Percentiles rank a stretch among this genome's conserved stretches.
Evolutionary conservation across 1,139 yeast species (phyloP).

Genomic region (Blastobotrys illinoisensis): DNA sequence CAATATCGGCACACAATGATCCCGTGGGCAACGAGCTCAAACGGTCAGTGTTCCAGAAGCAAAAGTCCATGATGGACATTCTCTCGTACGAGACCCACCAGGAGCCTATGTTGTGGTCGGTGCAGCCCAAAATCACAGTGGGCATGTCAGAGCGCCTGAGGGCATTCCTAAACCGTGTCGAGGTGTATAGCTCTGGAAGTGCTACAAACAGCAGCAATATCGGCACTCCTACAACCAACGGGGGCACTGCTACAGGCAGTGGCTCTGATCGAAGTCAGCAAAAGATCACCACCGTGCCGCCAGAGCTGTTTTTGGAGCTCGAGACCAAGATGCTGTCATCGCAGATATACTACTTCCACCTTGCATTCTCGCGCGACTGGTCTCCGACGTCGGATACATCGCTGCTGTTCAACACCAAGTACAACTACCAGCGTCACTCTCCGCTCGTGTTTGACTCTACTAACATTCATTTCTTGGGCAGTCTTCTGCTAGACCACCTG

Average conservation of each 20-base stretch:
- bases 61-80: slow-evolving; percentile 38
- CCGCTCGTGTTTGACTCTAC: slow-evolving; percentile 66
- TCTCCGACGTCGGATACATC: slow-evolving; percentile 65
- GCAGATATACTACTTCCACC: slow-evolving; percentile 36
- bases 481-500: slow-evolving; percentile 65
- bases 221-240: background rate
- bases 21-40: slow-evolving; percentile 42
- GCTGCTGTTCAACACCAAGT: slow-evolving; percentile 43
- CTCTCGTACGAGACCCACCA: slow-evolving; percentile 20
- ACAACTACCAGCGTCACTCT: slow-evolving; percentile 42
- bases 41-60: slow-evolving; percentile 38
- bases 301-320: slow-evolving; percentile 32
- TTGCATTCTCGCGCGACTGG: slow-evolving; percentile 48
- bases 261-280: slow-evolving; percentile 9
- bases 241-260: slow-evolving; percentile 3
- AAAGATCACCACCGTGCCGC: slow-evolving; percentile 23
- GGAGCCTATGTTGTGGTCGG: slow-evolving; percentile 24
- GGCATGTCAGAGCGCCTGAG: slow-evolving; percentile 23
- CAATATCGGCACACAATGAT: slow-evolving; percentile 44
- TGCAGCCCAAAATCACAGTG: slow-evolving; percentile 22
- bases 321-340: slow-evolving; percentile 30
- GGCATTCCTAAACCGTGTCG: slow-evolving; percentile 22
- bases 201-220: background rate
- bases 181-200: slow-evolving; percentile 6
- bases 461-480: slow-evolving; percentile 72